Percentiles rank a stretch among this genome's conserved stretches.
Evolutionary conservation across 768 basidiomycete species (phyloP).

Genomic region (Suillus discolor): DNA sequence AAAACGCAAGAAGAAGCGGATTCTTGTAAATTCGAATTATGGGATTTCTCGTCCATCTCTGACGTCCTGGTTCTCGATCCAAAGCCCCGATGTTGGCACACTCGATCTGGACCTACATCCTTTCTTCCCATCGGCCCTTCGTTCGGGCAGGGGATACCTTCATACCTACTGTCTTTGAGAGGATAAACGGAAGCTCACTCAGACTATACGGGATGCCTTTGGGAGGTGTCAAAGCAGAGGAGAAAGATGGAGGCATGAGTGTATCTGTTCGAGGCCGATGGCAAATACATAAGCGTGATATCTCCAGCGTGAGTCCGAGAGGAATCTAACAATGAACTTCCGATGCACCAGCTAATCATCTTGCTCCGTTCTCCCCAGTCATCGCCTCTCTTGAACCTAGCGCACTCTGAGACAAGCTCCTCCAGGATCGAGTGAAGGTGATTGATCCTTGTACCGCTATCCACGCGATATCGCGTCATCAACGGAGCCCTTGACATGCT

Average conservation of each 20-base stretch:
- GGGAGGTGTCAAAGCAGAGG: too few relatives aligned
- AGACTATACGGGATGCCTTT: too few relatives aligned
- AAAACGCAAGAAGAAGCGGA: background rate
- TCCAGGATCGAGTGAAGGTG: too few relatives aligned
- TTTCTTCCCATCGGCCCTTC: too few relatives aligned
- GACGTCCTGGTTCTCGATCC: background rate
- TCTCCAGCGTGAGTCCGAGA: background rate
- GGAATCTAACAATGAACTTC: background rate
- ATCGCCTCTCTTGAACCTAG: constrained; percentile 90
- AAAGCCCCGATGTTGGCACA: background rate
- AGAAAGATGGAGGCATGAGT: too few relatives aligned
- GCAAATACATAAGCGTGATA: constrained; percentile 52
- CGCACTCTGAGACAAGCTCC: constrained; percentile 25
- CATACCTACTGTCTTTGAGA: too few relatives aligned
- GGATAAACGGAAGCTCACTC: too few relatives aligned
- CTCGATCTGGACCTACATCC: too few relatives aligned
- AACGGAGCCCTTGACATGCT: too few relatives aligned
- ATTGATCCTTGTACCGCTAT: too few relatives aligned
- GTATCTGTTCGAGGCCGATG: background rate
- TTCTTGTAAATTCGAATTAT: background rate
- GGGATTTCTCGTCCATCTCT: background rate
- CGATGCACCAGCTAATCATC: constrained; percentile 85
- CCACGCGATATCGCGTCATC: too few relatives aligned
- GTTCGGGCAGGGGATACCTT: too few relatives aligned
- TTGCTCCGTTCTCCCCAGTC: constrained; percentile 95